Conservation (phyloP, 495 filamentous ascomycete genomes). For the Trichoderma asperelloides region DNA sequence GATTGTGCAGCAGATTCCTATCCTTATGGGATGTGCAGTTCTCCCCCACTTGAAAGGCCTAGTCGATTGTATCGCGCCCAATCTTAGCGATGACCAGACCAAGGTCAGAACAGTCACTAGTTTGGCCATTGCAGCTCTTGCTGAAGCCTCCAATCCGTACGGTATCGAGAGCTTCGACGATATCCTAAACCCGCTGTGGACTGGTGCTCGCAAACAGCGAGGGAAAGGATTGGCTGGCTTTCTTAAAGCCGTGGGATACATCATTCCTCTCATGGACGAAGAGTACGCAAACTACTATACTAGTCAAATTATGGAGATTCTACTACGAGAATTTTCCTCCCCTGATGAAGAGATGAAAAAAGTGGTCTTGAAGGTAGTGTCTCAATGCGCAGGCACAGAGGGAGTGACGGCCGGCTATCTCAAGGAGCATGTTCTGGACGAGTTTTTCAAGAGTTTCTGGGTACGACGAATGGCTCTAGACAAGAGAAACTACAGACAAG, state of each 20-base stretch:
- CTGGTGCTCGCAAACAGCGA: constrained; percentile 86
- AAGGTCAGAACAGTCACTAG: constrained; percentile 95
- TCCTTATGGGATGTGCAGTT: constrained; percentile 96
- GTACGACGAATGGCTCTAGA: constrained; percentile 93
- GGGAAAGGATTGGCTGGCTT: constrained; percentile 95
- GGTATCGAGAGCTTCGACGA: constrained; percentile 99
- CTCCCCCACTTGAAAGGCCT: constrained; percentile 92
- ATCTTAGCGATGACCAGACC: constrained; percentile 93
- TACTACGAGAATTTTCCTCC: constrained; percentile 89
- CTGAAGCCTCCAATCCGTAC: constrained; percentile 94
- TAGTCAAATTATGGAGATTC: constrained; percentile 96
- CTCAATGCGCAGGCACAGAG: constrained; percentile 89
- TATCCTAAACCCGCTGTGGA: constrained; percentile 96
- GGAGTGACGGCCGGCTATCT: constrained; percentile 92
- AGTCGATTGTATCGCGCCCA: constrained; percentile 92
- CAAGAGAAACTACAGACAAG: constrained; percentile 92
- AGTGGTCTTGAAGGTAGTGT: constrained; percentile 93
- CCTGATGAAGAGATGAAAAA: constrained; percentile 99
- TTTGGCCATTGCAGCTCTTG: constrained; percentile 89
- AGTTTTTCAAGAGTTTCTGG: constrained; percentile 99
- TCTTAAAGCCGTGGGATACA: constrained; percentile 94
- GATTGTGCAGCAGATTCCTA: constrained; percentile 99
- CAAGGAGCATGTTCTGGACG: constrained; percentile 86
- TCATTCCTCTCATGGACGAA: constrained; percentile 98
- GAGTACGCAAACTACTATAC: constrained; percentile 99